Evolutionary conservation across 1,284 basidiomycete genomes (phyloP).

Genomic region (Acaromyces ingoldii): DNA sequence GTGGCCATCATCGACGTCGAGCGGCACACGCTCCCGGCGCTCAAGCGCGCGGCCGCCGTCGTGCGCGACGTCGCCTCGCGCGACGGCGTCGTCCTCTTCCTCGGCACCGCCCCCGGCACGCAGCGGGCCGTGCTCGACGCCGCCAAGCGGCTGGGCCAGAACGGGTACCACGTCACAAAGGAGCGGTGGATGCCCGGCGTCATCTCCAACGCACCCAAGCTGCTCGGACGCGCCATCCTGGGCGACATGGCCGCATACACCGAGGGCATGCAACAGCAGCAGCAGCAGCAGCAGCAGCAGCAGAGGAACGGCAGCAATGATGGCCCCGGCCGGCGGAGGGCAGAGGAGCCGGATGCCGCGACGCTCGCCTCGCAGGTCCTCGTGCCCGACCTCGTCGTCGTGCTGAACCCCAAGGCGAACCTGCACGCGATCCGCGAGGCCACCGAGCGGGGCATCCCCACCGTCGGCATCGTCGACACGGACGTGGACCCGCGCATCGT

Average conservation of each 20-base stretch:
- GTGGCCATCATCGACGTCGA: conserved; percentile 93
- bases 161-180: conserved; percentile 66
- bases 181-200: conserved; percentile 91
- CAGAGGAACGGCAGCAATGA: background rate
- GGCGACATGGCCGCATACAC: conserved; percentile 17
- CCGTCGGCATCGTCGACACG: conserved; percentile 74
- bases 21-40: conserved; percentile 75
- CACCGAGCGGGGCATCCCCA: conserved; percentile 52
- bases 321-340: background rate
- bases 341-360: conserved; percentile 10
- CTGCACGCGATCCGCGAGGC: conserved; percentile 56
- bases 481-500: conserved; percentile 93
- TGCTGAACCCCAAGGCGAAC: conserved; percentile 82
- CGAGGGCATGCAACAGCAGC: conserved; percentile 4
- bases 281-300: background rate
- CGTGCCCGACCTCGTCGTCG: conserved; percentile 77
- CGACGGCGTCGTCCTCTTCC: conserved; percentile 82
- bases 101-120: conserved; percentile 78
- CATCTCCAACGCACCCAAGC: conserved; percentile 77
- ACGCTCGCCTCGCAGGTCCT: conserved; percentile 60
- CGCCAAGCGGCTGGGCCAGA: conserved; percentile 66
- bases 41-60: conserved; percentile 82
- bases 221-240: conserved; percentile 43
- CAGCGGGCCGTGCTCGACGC: conserved; percentile 72
- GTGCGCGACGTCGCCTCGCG: conserved; percentile 74